These are phyloP conservation scores for Ophiostoma ips DNA, from an alignment of 2,329 filamentous ascomycete species.

Conservation along the genomic window DNA sequence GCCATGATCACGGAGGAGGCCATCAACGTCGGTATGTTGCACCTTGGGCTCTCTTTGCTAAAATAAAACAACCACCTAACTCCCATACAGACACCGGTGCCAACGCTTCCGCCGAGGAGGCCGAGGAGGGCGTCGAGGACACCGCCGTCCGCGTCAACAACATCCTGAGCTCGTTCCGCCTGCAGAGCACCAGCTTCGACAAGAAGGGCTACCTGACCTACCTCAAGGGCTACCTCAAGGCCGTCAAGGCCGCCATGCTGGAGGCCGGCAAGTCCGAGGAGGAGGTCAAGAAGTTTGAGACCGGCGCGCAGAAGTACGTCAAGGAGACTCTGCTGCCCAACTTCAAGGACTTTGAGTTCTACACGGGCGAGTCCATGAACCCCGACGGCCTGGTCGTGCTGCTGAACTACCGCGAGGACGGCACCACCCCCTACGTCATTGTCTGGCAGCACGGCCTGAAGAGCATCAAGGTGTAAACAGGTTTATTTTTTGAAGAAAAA, in stretches of 20 bases:
- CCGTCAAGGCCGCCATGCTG: conserved; percentile 58
- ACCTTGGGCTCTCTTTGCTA: not conserved
- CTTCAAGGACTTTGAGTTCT: conserved; percentile 96
- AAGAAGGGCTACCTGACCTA: conserved; percentile 76
- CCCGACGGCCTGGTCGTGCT: conserved; percentile 88
- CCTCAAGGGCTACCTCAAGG: conserved; percentile 92
- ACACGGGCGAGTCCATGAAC: conserved; percentile 84
- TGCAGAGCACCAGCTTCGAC: conserved; percentile 64
- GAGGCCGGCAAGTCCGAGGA: conserved; percentile 43
- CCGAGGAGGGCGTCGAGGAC: conserved; percentile 63
- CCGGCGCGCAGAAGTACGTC: conserved; percentile 55
- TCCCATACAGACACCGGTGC: conserved; percentile 67
- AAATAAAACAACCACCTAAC: not conserved
- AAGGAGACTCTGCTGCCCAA: conserved; percentile 70
- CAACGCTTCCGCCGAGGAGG: conserved; percentile 93
- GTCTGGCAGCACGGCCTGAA: conserved; percentile 91
- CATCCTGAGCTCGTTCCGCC: conserved; percentile 82
- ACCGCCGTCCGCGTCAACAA: conserved; percentile 67
- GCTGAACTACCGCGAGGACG: conserved; percentile 96
- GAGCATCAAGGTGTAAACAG: conserved; percentile 76
- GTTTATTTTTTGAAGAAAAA: not conserved
- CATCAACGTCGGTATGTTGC: conserved; percentile 52
- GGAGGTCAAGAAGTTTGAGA: conserved; percentile 66
- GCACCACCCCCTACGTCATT: conserved; percentile 74
- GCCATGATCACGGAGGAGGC: conserved; percentile 70